Conservation (phyloP, 1,139 yeast species). For the Pichia sp. region DNA sequence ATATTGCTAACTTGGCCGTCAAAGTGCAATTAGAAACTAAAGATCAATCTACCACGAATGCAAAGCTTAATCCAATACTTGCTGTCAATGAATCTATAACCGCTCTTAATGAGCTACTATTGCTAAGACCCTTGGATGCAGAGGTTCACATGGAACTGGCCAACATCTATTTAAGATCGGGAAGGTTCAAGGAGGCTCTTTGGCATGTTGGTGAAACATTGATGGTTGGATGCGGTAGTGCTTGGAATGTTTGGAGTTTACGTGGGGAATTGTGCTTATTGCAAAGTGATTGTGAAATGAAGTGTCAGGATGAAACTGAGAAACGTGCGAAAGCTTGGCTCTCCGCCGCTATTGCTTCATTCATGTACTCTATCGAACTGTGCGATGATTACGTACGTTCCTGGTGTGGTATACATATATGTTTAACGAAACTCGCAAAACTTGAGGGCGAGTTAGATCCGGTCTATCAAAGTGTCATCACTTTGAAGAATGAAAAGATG, state of each 20-base stretch:
- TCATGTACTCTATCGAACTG: constrained; percentile 62
- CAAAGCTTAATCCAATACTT: constrained; percentile 3
- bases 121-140: constrained; percentile 62
- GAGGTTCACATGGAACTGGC: constrained; percentile 76
- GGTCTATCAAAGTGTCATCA: constrained; percentile 29
- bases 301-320: neutral
- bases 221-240: constrained; percentile 48
- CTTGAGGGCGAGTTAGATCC: constrained; percentile 24
- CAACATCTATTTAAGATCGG: constrained; percentile 49
- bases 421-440: constrained; percentile 31
- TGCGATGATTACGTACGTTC: constrained; percentile 62
- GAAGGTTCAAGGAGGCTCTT: constrained; percentile 62
- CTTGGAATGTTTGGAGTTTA: constrained; percentile 62
- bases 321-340: constrained; percentile 2
- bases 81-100: constrained; percentile 27
- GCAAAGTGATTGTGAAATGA: constrained; percentile 3
- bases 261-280: constrained; percentile 40
- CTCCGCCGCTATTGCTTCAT: constrained; percentile 6
- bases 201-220: constrained; percentile 65
- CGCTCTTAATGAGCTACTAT: constrained; percentile 42
- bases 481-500: constrained; percentile 7
- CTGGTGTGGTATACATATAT: constrained; percentile 64
- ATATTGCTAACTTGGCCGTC: constrained; percentile 6
- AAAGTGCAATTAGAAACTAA: neutral
- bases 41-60: neutral